Percentiles rank a stretch among this genome's conserved stretches.
phyloP scores from a whole-genome alignment of 2,329 filamentous ascomycete genomes.

The Trichothecium sympodiale region DNA sequence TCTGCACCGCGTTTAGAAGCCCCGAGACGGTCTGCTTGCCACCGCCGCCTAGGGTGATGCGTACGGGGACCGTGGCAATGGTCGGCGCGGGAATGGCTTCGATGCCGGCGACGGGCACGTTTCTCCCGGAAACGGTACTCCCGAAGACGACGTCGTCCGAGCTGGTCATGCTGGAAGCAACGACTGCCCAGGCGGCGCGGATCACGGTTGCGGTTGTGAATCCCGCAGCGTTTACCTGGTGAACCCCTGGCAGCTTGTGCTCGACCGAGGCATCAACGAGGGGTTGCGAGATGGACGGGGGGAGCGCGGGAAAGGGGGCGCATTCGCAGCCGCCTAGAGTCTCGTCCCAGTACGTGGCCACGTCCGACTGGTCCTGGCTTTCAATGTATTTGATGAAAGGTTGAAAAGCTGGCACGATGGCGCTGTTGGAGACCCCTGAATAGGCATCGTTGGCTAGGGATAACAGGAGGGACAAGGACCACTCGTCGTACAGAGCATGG shows the following conservation, averaged over 20 bases:
- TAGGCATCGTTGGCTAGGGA: constrained; percentile 1
- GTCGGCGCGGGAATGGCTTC: constrained; percentile 11
- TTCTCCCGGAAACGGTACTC: constrained; percentile 28
- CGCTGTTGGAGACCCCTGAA: not conserved
- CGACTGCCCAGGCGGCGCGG: constrained; percentile 31
- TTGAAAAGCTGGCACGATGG: constrained; percentile 20
- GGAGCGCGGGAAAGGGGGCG: constrained; percentile 30
- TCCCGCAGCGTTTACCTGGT: not conserved
- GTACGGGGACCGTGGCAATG: constrained; percentile 18
- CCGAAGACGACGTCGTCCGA: constrained; percentile 28
- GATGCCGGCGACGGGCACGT: constrained; percentile 9
- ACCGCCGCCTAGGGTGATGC: constrained; percentile 28
- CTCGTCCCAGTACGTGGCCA: constrained; percentile 30
- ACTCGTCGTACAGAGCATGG: not conserved
- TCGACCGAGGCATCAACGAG: constrained; percentile 34
- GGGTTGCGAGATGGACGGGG: constrained; percentile 28
- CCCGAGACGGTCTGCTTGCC: constrained; percentile 4
- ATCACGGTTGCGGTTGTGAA: not conserved
- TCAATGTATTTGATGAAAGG: constrained; percentile 31
- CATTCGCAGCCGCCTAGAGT: constrained; percentile 25
- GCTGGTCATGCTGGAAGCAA: constrained; percentile 36
- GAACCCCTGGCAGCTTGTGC: constrained; percentile 24
- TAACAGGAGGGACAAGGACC: not conserved
- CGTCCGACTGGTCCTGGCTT: constrained; percentile 20
- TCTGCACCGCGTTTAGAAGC: constrained; percentile 7